Evolutionary conservation across 768 basidiomycete species (phyloP).

Genomic region (Mycena amicta): DNA sequence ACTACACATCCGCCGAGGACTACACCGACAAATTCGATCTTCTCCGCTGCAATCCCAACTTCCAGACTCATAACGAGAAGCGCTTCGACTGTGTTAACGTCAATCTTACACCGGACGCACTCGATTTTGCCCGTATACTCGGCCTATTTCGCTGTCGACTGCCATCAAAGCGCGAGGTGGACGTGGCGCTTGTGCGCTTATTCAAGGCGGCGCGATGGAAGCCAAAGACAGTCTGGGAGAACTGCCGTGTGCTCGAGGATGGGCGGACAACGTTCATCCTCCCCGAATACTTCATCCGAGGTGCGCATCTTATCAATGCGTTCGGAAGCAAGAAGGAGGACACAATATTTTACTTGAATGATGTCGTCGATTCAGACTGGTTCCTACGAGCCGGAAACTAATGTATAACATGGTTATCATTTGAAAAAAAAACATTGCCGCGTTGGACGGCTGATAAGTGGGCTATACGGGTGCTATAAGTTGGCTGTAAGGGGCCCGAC

Average conservation of each 20-base stretch:
- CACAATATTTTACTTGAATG: constrained; percentile 3
- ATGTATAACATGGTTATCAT: background rate
- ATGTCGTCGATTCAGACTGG: constrained; percentile 10
- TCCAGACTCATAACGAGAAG: constrained; percentile 9
- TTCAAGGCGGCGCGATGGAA: constrained; percentile 10
- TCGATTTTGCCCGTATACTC: background rate
- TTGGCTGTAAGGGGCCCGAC: no score
- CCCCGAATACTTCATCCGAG: constrained; percentile 9
- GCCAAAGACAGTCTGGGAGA: constrained; percentile 10
- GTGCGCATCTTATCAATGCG: constrained; percentile 7
- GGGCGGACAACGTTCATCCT: constrained; percentile 6
- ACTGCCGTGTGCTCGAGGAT: constrained; percentile 10
- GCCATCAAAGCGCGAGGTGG: background rate
- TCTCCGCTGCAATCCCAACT: constrained; percentile 17
- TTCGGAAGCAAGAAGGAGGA: constrained; percentile 3
- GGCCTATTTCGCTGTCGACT: constrained; percentile 5
- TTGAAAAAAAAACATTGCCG: background rate
- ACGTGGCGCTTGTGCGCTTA: constrained; percentile 9
- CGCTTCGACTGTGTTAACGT: constrained; percentile 14
- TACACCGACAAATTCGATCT: constrained; percentile 13
- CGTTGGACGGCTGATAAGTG: no score
- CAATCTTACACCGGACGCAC: constrained; percentile 6
- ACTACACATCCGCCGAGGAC: constrained; percentile 18
- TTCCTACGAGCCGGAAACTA: constrained; percentile 9
- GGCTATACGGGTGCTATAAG: no score